Percentiles rank a stretch among this genome's conserved stretches.
Evolutionary conservation across 345 rosid genomes (phyloP).

Genomic region (Capsella bursapastoris): DNA sequence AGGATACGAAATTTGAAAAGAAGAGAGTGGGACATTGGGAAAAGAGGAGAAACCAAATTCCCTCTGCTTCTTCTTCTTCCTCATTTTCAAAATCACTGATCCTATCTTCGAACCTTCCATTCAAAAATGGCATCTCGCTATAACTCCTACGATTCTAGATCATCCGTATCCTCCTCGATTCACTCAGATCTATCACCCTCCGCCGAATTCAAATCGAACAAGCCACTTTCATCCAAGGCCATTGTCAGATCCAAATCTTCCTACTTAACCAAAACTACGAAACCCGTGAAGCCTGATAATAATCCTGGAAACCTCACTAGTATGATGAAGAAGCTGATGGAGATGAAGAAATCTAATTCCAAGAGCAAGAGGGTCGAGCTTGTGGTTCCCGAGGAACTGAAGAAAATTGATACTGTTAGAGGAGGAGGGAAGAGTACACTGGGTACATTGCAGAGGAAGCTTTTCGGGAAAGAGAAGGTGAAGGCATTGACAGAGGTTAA

Average conservation of each 20-base stretch:
- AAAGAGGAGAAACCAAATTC: slow-evolving; percentile 21
- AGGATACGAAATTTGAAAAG: slow-evolving; percentile 33
- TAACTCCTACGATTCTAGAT: slow-evolving; percentile 72
- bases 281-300: slow-evolving; percentile 27
- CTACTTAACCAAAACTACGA: slow-evolving; percentile 39
- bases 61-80: slow-evolving; percentile 39
- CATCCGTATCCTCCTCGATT: slow-evolving; percentile 62
- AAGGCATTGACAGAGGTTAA: slow-evolving; percentile 80
- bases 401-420: slow-evolving; percentile 57
- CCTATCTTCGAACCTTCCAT: not conserved
- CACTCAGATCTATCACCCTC: slow-evolving; percentile 71
- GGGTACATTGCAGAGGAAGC: slow-evolving; percentile 73
- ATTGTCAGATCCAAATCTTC: slow-evolving; percentile 61
- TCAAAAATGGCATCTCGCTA: slow-evolving; percentile 69
- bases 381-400: slow-evolving; percentile 68
- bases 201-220: slow-evolving; percentile 45
- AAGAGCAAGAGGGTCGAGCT: slow-evolving; percentile 56
- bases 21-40: slow-evolving; percentile 25
- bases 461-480: slow-evolving; percentile 70
- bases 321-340: slow-evolving; percentile 82
- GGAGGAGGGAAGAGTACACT: slow-evolving; percentile 42
- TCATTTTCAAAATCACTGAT: slow-evolving; percentile 33
- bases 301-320: slow-evolving; percentile 52
- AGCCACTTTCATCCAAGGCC: slow-evolving; percentile 53
- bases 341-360: slow-evolving; percentile 54